Conservation (phyloP, 441 rosid species). For the Adansonia madagascariensis region DNA sequence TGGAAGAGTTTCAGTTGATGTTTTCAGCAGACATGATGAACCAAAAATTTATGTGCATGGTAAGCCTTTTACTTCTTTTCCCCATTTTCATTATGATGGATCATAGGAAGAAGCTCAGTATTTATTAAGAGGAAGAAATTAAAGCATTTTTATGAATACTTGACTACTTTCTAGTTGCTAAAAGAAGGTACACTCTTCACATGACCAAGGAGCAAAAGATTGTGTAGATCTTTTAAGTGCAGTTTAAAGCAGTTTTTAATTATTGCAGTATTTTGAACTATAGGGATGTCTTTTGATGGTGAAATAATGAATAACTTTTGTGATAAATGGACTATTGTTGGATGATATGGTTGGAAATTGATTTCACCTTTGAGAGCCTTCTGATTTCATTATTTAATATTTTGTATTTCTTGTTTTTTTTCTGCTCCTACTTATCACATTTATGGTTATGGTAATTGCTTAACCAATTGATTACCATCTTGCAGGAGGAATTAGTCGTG, state of each 20-base stretch:
- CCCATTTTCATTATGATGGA: neutral
- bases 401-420: neutral
- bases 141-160: neutral
- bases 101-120: neutral
- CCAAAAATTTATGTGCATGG: slow-evolving; percentile 94
- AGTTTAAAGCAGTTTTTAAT: neutral
- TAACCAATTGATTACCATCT: slow-evolving; percentile 14
- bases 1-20: slow-evolving; percentile 90
- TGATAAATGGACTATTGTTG: neutral
- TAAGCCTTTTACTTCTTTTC: slow-evolving; percentile 39
- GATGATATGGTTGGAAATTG: slow-evolving; percentile 9
- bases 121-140: slow-evolving; percentile 11
- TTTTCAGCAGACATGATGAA: slow-evolving; percentile 41
- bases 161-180: neutral
- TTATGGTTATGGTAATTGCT: neutral
- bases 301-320: slow-evolving; percentile 1
- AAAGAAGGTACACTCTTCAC: neutral
- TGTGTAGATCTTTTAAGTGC: neutral
- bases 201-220: neutral
- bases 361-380: neutral
- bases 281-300: slow-evolving; percentile 12
- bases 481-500: slow-evolving; percentile 83
- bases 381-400: slow-evolving; percentile 1
- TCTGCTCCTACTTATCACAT: neutral
- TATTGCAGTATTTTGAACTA: neutral